Evolutionary conservation across 805 yeast genomes (phyloP), one percentile per base, ranked within the genome.

Genomic region (Lipomyces lipofer): DNA sequence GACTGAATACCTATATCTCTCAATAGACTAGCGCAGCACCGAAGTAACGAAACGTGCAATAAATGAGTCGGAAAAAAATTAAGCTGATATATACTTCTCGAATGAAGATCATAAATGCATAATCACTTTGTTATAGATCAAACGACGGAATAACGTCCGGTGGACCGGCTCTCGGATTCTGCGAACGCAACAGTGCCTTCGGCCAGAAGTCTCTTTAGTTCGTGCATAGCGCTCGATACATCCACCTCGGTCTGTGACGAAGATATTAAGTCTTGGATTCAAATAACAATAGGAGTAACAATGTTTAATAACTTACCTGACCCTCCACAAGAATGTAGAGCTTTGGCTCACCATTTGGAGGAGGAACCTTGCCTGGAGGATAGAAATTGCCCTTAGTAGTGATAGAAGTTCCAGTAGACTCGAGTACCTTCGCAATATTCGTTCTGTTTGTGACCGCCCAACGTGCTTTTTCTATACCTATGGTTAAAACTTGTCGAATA

Each of bases 371-470:
- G 0, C 87, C 85, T 15, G 79, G 74, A 0, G 89, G 84, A 59
- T 86, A 85, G 65, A 73, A 90, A 58, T 79, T 81, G 13, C 99
- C 99, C 65, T 83, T 87, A 50, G 83, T 81, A 1, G 97, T 90
- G 43, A 91, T 81, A 4, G 95, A 82, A 2, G 89, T 81, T 0
- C 84, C 79, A 0, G 94, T 84, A 45, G 81, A 73, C 47, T 89
- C 95, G 42, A 81, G 82, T 43, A 90, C 78, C 63, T 80, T 80
- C 1, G 79, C 68, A 36, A 85, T 72, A 43, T 81, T 83, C 1
- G 84, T 84, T 32, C 85, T 78, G 63, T 83, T 84, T 2, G 90
- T 81, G 1, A 86, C 87, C 51, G 75, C 75, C 95, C 95, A 86
- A 64, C 96, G 74, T 0, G 86, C 87, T 24, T 77, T 74, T 65